Conservation (phyloP, 345 rosid genomes). For the Bruguiera parviflora region DNA sequence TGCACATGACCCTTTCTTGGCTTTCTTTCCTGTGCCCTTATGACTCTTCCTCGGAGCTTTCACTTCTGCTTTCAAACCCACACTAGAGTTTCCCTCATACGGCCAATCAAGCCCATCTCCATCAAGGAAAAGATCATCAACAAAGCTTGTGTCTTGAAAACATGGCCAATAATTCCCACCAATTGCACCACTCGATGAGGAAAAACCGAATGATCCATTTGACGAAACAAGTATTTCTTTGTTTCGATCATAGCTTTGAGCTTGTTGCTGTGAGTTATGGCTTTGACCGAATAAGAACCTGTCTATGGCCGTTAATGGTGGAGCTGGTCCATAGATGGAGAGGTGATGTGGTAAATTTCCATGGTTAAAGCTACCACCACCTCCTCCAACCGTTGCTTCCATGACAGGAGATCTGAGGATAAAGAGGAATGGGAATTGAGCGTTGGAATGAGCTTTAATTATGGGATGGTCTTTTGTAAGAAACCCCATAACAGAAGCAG, state of each 20-base stretch:
- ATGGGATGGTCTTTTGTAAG: conserved; percentile 7
- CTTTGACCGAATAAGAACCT: conserved; percentile 63
- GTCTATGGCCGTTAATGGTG: conserved; percentile 76
- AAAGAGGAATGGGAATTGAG: conserved; percentile 15
- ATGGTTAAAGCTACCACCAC: conserved; percentile 8
- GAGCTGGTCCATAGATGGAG: conserved; percentile 30
- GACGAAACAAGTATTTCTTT: conserved; percentile 19
- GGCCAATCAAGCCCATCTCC: conserved; percentile 18
- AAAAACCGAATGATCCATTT: conserved; percentile 19
- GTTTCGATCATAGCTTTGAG: conserved; percentile 20
- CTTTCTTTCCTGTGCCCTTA: conserved; percentile 34
- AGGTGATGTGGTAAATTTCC: conserved; percentile 21
- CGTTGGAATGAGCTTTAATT: conserved; percentile 26
- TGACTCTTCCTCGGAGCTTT: conserved; percentile 21
- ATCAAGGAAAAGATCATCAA: conserved; percentile 29
- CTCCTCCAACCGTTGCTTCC: conserved; percentile 2
- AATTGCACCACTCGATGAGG: conserved; percentile 20
- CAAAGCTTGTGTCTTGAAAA: conserved; percentile 36
- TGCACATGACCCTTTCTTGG: conserved; percentile 41
- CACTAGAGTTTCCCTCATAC: conserved; percentile 29
- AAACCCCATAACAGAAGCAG: conserved; percentile 24
- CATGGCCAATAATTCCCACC: conserved; percentile 15
- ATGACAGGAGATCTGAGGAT: conserved; percentile 9
- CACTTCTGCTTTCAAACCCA: conserved; percentile 17
- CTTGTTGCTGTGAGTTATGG: conserved; percentile 22